Evolutionary conservation across 2,329 filamentous ascomycete genomes (phyloP).

Genomic region (Xylaria sp.): DNA sequence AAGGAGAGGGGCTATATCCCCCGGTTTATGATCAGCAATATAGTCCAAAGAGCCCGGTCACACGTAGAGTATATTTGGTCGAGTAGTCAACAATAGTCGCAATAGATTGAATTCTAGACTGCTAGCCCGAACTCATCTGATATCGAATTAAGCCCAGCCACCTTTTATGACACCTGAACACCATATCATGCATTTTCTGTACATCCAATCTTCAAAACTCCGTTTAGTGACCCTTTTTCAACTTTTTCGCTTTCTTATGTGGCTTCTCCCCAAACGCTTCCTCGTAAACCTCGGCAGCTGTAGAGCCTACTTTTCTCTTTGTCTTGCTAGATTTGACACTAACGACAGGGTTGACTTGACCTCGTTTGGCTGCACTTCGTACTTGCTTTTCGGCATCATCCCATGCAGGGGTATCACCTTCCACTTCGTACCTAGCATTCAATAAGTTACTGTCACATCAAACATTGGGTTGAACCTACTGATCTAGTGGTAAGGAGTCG

Average conservation of each 20-base stretch:
- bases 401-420: constrained; percentile 66
- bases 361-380: constrained; percentile 57
- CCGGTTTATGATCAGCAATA: constrained; percentile 2
- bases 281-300: constrained; percentile 67
- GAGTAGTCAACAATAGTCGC: not conserved
- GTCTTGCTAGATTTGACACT: constrained; percentile 79
- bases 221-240: constrained; percentile 52
- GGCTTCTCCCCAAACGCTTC: constrained; percentile 60
- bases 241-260: constrained; percentile 56
- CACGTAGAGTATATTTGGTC: not conserved
- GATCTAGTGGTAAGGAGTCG: constrained; percentile 85
- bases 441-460: constrained; percentile 15
- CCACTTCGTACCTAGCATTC: constrained; percentile 65
- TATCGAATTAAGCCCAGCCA: not conserved
- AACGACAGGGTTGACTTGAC: constrained; percentile 67
- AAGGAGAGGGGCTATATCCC: constrained; percentile 4
- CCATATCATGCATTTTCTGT: constrained; percentile 25
- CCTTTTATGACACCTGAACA: constrained; percentile 25
- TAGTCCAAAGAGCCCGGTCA: not conserved
- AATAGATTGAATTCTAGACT: no score
- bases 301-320: constrained; percentile 73
- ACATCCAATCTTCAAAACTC: not conserved
- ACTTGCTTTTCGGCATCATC: constrained; percentile 79
- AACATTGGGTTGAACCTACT: constrained; percentile 60
- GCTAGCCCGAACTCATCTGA: no score